These are phyloP conservation scores for Carex myosuroides DNA, from an alignment of 176 grass and related monocot species.

Conservation along the genomic window DNA sequence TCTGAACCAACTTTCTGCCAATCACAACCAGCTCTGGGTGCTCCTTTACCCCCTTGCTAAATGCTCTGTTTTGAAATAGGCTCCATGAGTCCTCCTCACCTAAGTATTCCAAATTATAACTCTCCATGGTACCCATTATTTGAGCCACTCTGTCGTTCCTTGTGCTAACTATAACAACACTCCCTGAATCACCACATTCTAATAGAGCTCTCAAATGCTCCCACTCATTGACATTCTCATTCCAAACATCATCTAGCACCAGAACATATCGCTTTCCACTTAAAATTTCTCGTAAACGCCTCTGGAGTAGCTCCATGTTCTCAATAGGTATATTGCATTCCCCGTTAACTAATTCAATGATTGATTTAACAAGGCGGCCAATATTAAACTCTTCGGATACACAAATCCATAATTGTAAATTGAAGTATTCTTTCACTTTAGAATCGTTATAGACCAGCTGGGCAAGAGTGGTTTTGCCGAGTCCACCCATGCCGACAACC, in stretches of 20 bases:
- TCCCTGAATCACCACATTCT: constrained; percentile 8
- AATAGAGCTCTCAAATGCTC: neutral
- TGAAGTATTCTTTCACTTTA: neutral
- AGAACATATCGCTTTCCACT: neutral
- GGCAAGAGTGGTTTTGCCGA: constrained; percentile 15
- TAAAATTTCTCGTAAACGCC: neutral
- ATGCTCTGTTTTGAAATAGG: constrained; percentile 15
- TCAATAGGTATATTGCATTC: neutral
- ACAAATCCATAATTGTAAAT: constrained; percentile 12
- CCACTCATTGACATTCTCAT: constrained; percentile 9
- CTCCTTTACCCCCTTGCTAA: neutral
- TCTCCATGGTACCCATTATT: neutral
- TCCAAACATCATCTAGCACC: constrained; percentile 35
- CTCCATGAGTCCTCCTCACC: neutral
- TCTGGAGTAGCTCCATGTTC: neutral
- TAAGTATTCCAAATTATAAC: neutral
- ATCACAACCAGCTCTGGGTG: neutral
- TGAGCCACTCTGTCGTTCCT: neutral
- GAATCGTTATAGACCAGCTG: neutral
- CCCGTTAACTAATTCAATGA: neutral
- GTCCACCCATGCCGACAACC: constrained; percentile 3
- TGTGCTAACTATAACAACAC: constrained; percentile 27
- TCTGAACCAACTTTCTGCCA: neutral
- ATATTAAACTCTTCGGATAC: neutral
- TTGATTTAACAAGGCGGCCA: neutral